Evolutionary conservation across 2,329 filamentous ascomycete species (phyloP).

Genomic region (Tolypocladium endophyticum): DNA sequence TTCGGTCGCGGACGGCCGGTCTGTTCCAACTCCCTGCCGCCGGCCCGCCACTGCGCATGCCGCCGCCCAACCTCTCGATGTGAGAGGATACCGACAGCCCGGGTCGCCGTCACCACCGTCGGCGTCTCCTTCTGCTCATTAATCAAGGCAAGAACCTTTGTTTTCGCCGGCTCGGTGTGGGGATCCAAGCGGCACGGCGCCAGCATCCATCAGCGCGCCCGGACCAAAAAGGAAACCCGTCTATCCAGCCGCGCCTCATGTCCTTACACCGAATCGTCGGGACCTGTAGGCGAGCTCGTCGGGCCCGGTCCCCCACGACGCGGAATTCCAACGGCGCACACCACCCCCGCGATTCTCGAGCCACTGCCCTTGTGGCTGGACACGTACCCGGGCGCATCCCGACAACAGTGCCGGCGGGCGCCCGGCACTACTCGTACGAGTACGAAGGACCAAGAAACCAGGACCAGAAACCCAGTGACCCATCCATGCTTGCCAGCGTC

Average conservation of each 20-base stretch:
- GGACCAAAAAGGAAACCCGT: slow-evolving; percentile 1
- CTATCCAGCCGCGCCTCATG: not conserved
- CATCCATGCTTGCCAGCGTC: not conserved
- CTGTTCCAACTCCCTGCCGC: not conserved
- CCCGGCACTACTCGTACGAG: not conserved
- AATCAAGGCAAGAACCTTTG: slow-evolving; percentile 2
- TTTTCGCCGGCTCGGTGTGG: not conserved
- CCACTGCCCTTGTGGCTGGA: not conserved
- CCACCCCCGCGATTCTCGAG: not conserved
- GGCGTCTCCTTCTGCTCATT: not conserved
- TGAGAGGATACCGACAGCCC: slow-evolving; percentile 6
- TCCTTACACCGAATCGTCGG: not conserved
- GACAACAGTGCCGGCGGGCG: not conserved
- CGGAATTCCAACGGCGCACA: not conserved
- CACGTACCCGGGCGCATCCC: not conserved
- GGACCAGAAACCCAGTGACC: not conserved
- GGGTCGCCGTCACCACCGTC: slow-evolving; percentile 4
- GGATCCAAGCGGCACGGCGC: not conserved
- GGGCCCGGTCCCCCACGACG: not conserved
- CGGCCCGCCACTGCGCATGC: not conserved
- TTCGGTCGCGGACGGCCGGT: not conserved
- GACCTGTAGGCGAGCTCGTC: not conserved
- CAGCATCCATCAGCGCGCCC: not conserved
- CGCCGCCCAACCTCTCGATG: not conserved
- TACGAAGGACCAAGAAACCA: not conserved